Evolutionary conservation across 345 rosid genomes (phyloP), one percentile per base, ranked within the genome.

Genomic region (Laguncularia racemosa): DNA sequence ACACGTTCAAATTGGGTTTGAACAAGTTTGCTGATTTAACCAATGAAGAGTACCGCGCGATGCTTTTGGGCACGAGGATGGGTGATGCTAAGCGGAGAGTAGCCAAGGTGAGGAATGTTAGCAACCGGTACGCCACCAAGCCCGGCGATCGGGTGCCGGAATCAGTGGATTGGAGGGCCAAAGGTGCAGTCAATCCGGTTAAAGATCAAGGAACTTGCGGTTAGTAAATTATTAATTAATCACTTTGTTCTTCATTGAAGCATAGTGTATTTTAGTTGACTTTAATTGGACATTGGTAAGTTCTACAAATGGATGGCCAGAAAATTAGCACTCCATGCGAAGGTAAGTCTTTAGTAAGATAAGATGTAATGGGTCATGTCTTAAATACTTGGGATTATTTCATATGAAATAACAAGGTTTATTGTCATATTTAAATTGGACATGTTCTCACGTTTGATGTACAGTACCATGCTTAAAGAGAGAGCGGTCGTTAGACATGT

Each of bases 201-300:
- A 78, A 78, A 58, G 76, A 78, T 26, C 79, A 78, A 33, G 79
- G 83, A 20, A 51, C 61, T 17, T 74, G 79, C 14, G 83, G 83
- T 78, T 18, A 56, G 68, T 57, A 46, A 12, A 56, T 44, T 38
- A 14, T 50, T 0, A 17, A 46, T 55, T 21, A 21, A 50, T 23
- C 20, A 20, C 20, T 15, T 13, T 49, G 14, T 17, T 4, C n/a
- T 26, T 2, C 26, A 14, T 14, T 26, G 14, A 16, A 2, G 40
- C 14, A 14, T 46, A 16, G 20, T 33, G 13, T 33, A 15, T 33
- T 48, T 16, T 46, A 13, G 13, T 28, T n/a, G n/a, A n/a, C n/a
- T n/a, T 33, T 14, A 43, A 55, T 6, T n/a, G 20, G 20, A 16
- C 4, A 1, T 0, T 23, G 16, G n/a, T 23, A 23, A 23, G 28